Evolutionary conservation across 768 basidiomycete genomes (phyloP), one percentile per base, ranked within the genome.

Genomic region (Hygrocybe punicea): DNA sequence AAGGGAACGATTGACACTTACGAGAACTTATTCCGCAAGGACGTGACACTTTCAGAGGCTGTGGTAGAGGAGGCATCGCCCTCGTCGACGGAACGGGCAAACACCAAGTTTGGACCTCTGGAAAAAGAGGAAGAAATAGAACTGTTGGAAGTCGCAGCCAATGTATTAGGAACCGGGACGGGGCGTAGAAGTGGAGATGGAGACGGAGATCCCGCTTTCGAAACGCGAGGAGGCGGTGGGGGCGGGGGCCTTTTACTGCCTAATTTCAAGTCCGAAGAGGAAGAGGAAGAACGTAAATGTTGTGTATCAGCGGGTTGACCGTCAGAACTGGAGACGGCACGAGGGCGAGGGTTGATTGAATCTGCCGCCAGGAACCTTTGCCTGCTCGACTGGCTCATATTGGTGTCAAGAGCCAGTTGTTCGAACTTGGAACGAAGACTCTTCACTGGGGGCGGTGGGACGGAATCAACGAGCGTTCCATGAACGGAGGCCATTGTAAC

Each of bases 341-440:
- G 76, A 11, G 73, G 72, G 16, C 78, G 76, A 51, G 78, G 76
- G 50, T 70, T 74, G 2, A 66, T 55, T n/a, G 71, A 65, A 23
- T 73, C 67, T 10, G 73, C 67, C 21, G 65, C 48, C 36, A 73
- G 51, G 17, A 63, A 65, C 7, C 65, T 65, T 49, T 61, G 56
- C 47, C 51, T 53, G 56, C 53, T 45, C 48, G 47, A 60, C 56
- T 58, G 64, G 58, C 51, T 62, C 35, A 50, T 60, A 46, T 49
- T 59, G 25, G 51, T 70, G 9, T 75, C 73, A 46, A 75, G 73
- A 3, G 87, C 84, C 23, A 89, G 71, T 62, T 84, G 80, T 66
- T 91, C 89, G 64, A 90, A 91, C 64, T 75, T 81, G 29, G 85
- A 87, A 45, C 81, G 81, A 16, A 91, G 75, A 58, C 78, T 87